phyloP scores from a whole-genome alignment of 164 flowering plant species.

The Vitis labrusca region DNA sequence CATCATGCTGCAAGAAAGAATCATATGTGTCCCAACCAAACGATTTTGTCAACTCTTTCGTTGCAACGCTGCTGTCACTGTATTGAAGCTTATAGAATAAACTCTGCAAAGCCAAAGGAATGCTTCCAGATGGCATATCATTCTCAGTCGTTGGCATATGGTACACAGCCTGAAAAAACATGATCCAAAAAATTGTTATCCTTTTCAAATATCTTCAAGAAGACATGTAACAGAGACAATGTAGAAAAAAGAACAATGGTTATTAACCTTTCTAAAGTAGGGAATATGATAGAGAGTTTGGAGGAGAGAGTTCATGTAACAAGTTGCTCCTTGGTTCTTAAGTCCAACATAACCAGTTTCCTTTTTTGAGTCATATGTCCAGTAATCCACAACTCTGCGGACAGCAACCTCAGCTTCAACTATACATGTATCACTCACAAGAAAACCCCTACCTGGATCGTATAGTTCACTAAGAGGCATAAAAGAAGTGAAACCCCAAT shows the following conservation, averaged over 20 bases:
- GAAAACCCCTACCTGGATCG: slow-evolving; percentile 66
- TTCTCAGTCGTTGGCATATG: slow-evolving; percentile 74
- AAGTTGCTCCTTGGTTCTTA: slow-evolving; percentile 76
- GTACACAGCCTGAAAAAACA: slow-evolving; percentile 57
- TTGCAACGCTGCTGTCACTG: slow-evolving; percentile 65
- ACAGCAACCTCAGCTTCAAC: slow-evolving; percentile 75
- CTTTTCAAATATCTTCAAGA: not conserved
- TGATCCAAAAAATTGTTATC: not conserved
- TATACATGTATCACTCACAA: slow-evolving; percentile 59
- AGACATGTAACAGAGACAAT: not conserved
- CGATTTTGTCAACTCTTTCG: slow-evolving; percentile 66
- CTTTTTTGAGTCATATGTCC: slow-evolving; percentile 69
- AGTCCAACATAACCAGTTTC: slow-evolving; percentile 79
- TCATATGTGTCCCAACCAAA: slow-evolving; percentile 72
- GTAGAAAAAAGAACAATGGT: not conserved
- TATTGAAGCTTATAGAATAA: slow-evolving; percentile 70
- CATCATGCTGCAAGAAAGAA: slow-evolving; percentile 70
- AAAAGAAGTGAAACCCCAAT: slow-evolving; percentile 84
- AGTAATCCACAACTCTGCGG: slow-evolving; percentile 54
- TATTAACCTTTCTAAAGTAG: slow-evolving; percentile 61
- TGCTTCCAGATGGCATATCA: slow-evolving; percentile 68
- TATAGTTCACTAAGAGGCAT: slow-evolving; percentile 75
- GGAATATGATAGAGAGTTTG: slow-evolving; percentile 71
- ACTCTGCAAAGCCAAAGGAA: slow-evolving; percentile 68
- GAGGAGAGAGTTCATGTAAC: slow-evolving; percentile 80